phyloP scores from a whole-genome alignment of 495 filamentous ascomycete species.

The Poronia punctata region DNA sequence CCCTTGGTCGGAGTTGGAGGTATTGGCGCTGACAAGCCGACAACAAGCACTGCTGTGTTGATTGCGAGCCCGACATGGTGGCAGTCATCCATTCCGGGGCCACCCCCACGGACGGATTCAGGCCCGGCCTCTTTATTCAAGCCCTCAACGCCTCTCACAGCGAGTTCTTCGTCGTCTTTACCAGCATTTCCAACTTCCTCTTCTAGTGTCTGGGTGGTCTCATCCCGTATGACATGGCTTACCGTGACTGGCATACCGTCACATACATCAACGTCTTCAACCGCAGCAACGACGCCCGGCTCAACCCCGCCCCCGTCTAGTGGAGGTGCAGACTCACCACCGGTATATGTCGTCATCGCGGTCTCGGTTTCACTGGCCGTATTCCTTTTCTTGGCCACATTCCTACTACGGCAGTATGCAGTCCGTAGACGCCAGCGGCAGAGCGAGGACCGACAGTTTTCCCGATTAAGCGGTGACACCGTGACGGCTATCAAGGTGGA shows the following conservation, averaged over 20 bases:
- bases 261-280: neutral
- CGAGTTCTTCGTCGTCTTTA: neutral
- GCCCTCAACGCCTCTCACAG: no score
- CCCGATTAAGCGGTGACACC: no score
- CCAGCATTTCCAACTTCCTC: neutral
- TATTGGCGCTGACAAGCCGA: no score
- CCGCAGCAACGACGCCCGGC: neutral
- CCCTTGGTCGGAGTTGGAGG: no score
- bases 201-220: neutral
- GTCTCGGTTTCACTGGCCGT: slow-evolving; percentile 1
- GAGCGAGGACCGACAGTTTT: neutral
- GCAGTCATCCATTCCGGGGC: no score
- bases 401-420: neutral
- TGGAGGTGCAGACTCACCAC: neutral
- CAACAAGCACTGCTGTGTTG: no score
- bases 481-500: no score
- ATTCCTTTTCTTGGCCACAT: neutral
- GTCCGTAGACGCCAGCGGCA: neutral
- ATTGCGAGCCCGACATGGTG: no score
- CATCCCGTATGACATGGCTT: neutral
- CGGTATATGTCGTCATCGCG: slow-evolving; percentile 1
- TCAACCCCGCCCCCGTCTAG: neutral
- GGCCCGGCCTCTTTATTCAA: no score
- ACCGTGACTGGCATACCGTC: neutral
- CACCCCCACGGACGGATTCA: no score